Evolutionary conservation across 2,329 filamentous ascomycete species (phyloP), one percentile per base, ranked within the genome.

Genomic region (Cladosporium sp.): DNA sequence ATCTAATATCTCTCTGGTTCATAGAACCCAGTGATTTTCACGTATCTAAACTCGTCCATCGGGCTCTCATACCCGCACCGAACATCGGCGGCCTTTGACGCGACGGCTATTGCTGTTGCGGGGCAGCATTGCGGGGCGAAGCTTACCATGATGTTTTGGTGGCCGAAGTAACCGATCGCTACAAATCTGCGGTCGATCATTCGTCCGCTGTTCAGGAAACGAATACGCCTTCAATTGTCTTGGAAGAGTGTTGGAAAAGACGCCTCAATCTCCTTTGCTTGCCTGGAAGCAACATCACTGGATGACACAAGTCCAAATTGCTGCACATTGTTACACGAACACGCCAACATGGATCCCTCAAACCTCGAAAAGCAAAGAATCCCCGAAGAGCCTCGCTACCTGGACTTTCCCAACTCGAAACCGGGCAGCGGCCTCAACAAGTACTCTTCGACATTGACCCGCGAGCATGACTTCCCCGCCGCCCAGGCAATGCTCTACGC

Each of bases 401-500:
- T 84, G 56, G 70, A 77, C 56, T 85, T 84, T 62, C 75, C 76
- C 48, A 74, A 77, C 61, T 73, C 76, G 74, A 56, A 75, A 75
- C 56, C 77, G 69, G 61, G 76, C 73, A 54, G 75, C n/a, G 78
- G 78, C 16, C 74, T 97, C 59, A 97, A 97, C 72, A 83, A 87
- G 56, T 95, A 88, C 80, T 95, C 90, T 4, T 82, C 88, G 14
- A 84, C 82, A 42, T 73, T 96, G 55, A 97, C 92, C 9, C 83
- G 81, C 53, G 87, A 80, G 52, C 89, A 95, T 83, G 89, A 95
- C 70, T 95, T 88, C 63, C 91, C 92, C 1, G 92, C 89, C 28
- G 90, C 92, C 43, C 89, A 95, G 80, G 89, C 92, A 40, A 96
- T 96, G 92, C 80, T 97, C 18, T 97, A 95, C 71, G 91, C 87